Evolutionary conservation across 192 early-diverging fungal genomes (phyloP).

Genomic region (Coemansia sp.): DNA sequence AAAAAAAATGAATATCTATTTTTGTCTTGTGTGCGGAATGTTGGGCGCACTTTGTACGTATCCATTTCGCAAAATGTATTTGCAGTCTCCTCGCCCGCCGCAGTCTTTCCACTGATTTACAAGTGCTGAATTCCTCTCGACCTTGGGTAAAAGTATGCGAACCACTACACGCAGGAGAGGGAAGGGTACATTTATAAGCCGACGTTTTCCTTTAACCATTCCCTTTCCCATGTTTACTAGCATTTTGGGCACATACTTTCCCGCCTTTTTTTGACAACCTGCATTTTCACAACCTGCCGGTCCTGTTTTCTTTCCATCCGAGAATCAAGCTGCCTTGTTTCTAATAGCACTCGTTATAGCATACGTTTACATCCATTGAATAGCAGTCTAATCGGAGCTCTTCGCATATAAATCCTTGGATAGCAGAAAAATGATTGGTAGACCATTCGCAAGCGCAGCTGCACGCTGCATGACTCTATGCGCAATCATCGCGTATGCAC

Average conservation of each 20-base stretch:
- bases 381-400: background rate
- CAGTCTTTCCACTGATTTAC: background rate
- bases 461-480: constrained; percentile 7
- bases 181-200: background rate
- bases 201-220: background rate
- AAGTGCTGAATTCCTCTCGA: background rate
- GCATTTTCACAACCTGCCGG: background rate
- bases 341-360: background rate
- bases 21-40: background rate
- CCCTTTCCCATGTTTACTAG: background rate
- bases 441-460: background rate
- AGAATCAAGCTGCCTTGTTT: background rate
- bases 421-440: constrained; percentile 3
- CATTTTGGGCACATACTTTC: constrained; percentile 1
- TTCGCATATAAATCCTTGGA: background rate
- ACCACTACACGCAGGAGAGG: background rate
- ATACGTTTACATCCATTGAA: background rate
- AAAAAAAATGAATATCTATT: background rate
- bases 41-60: background rate
- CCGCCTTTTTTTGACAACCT: background rate
- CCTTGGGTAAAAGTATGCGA: background rate
- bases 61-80: background rate
- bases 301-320: background rate
- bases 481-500: background rate
- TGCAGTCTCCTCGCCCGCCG: background rate